Evolutionary conservation across 768 basidiomycete species (phyloP).

Genomic region (Agrocybe praecox): DNA sequence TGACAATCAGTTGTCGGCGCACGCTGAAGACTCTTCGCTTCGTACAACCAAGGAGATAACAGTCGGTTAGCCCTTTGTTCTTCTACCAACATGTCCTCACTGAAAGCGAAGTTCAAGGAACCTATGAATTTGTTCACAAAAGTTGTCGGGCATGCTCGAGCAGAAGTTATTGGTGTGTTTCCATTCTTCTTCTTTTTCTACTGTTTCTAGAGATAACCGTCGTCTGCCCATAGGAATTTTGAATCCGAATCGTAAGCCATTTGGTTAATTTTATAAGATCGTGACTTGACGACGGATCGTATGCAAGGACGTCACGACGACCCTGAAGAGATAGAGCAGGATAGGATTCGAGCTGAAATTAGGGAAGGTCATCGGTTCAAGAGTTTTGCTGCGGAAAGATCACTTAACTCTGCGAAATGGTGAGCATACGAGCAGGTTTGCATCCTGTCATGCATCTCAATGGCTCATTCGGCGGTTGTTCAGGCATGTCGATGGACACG

Average conservation of each 20-base stretch:
- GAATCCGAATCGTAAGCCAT: slow-evolving; percentile 45
- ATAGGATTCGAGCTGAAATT: slow-evolving; percentile 75
- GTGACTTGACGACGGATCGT: not conserved
- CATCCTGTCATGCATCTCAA: slow-evolving; percentile 19
- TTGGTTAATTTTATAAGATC: not conserved
- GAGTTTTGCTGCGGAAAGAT: slow-evolving; percentile 78
- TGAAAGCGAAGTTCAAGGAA: slow-evolving; percentile 22
- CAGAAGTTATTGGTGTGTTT: slow-evolving; percentile 39
- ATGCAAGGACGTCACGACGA: slow-evolving; percentile 69
- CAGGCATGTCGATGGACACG: slow-evolving; percentile 91
- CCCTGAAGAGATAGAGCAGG: slow-evolving; percentile 69
- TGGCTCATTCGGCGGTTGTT: not conserved
- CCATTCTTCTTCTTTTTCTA: not conserved
- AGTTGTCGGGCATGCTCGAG: slow-evolving; percentile 41
- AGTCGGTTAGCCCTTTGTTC: slow-evolving; percentile 3
- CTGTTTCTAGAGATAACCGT: not conserved
- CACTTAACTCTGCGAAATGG: slow-evolving; percentile 83
- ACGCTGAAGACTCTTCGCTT: not conserved
- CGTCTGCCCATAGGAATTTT: slow-evolving; percentile 31
- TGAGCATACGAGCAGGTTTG: slow-evolving; percentile 24
- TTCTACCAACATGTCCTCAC: slow-evolving; percentile 37
- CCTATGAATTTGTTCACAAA: slow-evolving; percentile 38
- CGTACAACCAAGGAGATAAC: not conserved
- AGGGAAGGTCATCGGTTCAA: slow-evolving; percentile 79
- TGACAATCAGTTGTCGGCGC: not conserved